Base-by-base conservation (phyloP, 306 rosid genomes). In the Urtica urens region DNA sequence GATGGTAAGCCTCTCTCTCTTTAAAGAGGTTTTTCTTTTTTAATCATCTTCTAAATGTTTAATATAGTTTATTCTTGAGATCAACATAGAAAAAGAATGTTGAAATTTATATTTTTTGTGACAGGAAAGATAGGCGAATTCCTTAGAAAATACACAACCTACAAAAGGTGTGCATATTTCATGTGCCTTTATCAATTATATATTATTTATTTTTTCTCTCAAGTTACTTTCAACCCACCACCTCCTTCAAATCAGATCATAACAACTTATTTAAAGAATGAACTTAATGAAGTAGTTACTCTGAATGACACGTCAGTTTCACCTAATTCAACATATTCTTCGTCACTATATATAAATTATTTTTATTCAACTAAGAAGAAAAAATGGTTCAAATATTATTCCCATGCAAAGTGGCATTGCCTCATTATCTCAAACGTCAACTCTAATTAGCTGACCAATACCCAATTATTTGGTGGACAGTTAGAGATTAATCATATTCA, bases 241-340 rank as follows among this genome's bases (percentile, higher is more conserved):
- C 54, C 59, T 33, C 26, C 55, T 54, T 59, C 59, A 64, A 46
- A 59, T 46, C 40, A 48, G 55, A 45, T 48, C 51, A 29, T 30
- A 58, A 51, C 76, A 58, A 64, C 62, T 64, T 34, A n/a, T 35
- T 13, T 35, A 0, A 35, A 35, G 33, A 4, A 9, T 49, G 55
- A 55, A 50, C 59, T 18, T 52, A 21, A 26, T 64, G 60, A 42
- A 49, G 60, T 21, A 3, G 59, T 53, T 47, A 21, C 4, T 17
- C 23, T 19, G 51, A 50, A 30, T 39, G 59, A 29, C 26, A 29
- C 2, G 20, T 31, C 53, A 14, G 45, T 25, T 51, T 58, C 57
- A 65, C 62, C 71, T 14, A 68, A 40, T 42, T 18, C 25, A 9
- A 9, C 25, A 50, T 31, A 8, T 50, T 50, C 34, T 46, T 58